Evolutionary conservation across 2,329 filamentous ascomycete genomes (phyloP).

Genomic region (Emergomyces orientalis): DNA sequence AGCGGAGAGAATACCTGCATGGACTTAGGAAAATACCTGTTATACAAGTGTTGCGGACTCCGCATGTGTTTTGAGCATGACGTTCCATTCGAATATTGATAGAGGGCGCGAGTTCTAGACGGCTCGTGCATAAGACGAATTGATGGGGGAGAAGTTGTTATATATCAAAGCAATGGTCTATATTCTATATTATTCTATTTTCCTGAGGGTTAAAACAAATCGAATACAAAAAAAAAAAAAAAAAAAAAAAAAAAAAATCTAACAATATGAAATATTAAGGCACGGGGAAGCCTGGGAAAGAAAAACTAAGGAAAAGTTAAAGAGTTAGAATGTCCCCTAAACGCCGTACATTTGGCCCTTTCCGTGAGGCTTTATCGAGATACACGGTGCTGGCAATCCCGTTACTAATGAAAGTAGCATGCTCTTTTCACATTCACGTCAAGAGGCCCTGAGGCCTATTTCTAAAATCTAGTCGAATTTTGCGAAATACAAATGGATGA

Average conservation of each 20-base stretch:
- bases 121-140: neutral
- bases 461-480: neutral
- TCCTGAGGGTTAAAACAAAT: neutral
- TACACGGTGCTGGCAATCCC: neutral
- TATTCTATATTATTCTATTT: conserved; percentile 4
- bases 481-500: neutral
- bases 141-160: neutral
- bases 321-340: neutral
- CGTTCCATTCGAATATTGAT: neutral
- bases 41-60: neutral
- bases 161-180: conserved; percentile 1
- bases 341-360: neutral
- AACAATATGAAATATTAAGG: too few species aligned
- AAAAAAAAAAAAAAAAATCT: neutral
- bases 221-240: neutral
- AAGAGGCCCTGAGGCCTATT: neutral
- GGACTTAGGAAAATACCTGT: neutral
- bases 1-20: neutral
- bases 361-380: neutral
- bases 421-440: neutral
- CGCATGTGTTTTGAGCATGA: neutral
- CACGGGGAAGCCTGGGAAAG: neutral
- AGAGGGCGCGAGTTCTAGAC: neutral
- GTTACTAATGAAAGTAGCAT: neutral
- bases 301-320: neutral